Conservation (phyloP, 2,329 filamentous ascomycete genomes). For the Lachnellula occidentalis region DNA sequence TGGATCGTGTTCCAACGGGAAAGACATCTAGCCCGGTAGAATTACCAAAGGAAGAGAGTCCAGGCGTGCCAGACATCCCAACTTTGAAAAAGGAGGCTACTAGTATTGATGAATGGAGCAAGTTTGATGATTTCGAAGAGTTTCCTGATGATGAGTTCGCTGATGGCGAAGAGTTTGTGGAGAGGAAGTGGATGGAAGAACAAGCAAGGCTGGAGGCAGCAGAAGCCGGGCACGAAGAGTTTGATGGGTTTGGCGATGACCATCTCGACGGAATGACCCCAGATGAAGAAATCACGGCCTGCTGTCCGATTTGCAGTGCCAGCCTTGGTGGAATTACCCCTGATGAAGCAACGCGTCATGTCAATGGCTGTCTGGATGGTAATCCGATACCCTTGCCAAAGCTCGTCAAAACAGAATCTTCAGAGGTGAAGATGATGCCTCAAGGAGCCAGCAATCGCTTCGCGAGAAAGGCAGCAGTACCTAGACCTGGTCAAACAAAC, state of each 20-base stretch:
- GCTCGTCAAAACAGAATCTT: conserved; percentile 20
- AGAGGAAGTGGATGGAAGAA: conserved; percentile 68
- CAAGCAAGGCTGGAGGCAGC: conserved; percentile 62
- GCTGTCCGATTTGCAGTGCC: conserved; percentile 74
- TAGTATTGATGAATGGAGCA: conserved; percentile 44
- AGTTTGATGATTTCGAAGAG: conserved; percentile 56
- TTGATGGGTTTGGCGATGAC: conserved; percentile 19
- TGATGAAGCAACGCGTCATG: conserved; percentile 73
- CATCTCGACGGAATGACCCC: conserved; percentile 5
- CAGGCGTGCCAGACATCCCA: conserved; percentile 26
- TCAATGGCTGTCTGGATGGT: conserved; percentile 89
- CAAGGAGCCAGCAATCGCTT: conserved; percentile 41
- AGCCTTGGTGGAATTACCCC: conserved; percentile 53
- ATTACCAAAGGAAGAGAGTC: conserved; percentile 9
- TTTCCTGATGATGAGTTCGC: conserved; percentile 38
- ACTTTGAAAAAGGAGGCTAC: conserved; percentile 45
- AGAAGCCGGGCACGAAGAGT: conserved; percentile 37
- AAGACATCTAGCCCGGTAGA: neutral
- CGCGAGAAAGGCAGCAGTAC: conserved; percentile 57
- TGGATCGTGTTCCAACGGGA: neutral
- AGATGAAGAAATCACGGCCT: conserved; percentile 19
- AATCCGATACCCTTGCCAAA: conserved; percentile 55
- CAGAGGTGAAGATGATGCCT: conserved; percentile 23
- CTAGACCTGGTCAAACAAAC: conserved; percentile 74
- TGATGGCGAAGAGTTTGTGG: conserved; percentile 58